Base-by-base conservation (phyloP, 2,329 filamentous ascomycete species). In the Alternaria postmessia region DNA sequence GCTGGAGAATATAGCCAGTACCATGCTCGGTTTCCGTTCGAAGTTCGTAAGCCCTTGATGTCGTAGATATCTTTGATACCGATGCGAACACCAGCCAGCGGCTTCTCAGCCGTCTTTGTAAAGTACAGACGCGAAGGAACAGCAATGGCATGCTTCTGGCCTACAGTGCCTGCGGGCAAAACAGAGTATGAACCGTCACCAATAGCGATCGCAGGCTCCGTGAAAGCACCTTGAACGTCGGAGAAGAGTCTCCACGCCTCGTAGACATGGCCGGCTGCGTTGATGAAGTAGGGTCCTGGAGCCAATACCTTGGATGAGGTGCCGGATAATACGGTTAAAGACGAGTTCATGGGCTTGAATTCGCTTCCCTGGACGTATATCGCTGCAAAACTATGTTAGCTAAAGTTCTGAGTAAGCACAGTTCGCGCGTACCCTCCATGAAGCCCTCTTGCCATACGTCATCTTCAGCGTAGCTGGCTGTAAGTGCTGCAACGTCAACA, bases 21-120 rank as follows among this genome's bases (percentile, higher is more conserved):
- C 81, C 85, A 90, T 2, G 87, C 84, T 32, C 85, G 79, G 55
- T 87, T 89, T 0, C 88, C 88, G 32, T 85, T 80, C 1, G 81
- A 81, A 0, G 86, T 88, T 12, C 81, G 81, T 0, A 88, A 73
- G 2, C 88, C 88, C 22, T 82, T 81, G 39, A 89, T 74, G 62
- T 88, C 53, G 86, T 81, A 22, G 85, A 89, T 12, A 86, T 90
- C 88, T 71, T 90, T 91, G 55, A 90, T 81, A 0, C 83, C 87
- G 0, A 90, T 72, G 18, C 88, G 87, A 0, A 89, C 87, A 8
- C 88, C 88, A 5, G 86, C 84, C 0, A 90, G 79, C 79, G 83
- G 48, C 85, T 79, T 30, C 79, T 82, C 78, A 0, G 74, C 67
- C 0, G 84, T 86, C 46, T 80, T 83, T 3, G 80, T 83, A 78